Percentiles rank a stretch among this genome's conserved stretches.
These are phyloP conservation scores for Aspergillus udagawae DNA, from an alignment of 2,329 filamentous ascomycete species.

Conservation along the genomic window DNA sequence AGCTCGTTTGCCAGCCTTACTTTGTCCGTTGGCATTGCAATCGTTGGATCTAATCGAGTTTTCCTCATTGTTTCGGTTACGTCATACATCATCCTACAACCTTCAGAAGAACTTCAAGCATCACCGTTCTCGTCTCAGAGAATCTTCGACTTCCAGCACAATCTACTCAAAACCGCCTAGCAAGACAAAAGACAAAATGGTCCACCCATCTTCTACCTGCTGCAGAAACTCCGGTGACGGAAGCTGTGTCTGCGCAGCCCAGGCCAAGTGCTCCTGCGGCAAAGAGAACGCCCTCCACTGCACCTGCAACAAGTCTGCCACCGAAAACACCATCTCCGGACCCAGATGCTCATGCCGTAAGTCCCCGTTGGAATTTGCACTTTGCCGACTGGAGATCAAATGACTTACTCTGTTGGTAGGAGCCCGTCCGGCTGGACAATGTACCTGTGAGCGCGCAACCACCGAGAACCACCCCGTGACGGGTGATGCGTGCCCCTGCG, in stretches of 20 bases:
- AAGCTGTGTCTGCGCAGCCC: slow-evolving; percentile 55
- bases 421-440: slow-evolving; percentile 71
- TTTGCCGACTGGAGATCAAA: slow-evolving; percentile 3
- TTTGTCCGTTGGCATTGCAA: background rate
- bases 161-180: slow-evolving; percentile 1
- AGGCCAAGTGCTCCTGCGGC: slow-evolving; percentile 78
- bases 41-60: background rate
- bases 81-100: slow-evolving; percentile 2
- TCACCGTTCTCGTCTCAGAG: background rate
- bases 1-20: background rate
- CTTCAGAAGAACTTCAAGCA: background rate
- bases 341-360: slow-evolving; percentile 77
- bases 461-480: slow-evolving; percentile 63
- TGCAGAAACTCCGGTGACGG: slow-evolving; percentile 53
- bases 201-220: slow-evolving; percentile 51
- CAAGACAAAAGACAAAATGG: slow-evolving; percentile 31
- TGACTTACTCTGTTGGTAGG: slow-evolving; percentile 34
- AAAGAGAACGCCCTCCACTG: slow-evolving; percentile 83
- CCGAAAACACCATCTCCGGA: slow-evolving; percentile 71
- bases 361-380: slow-evolving; percentile 19
- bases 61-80: background rate
- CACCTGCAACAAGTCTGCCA: slow-evolving; percentile 70
- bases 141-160: background rate
- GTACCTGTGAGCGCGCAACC: slow-evolving; percentile 71
- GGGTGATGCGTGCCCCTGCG: slow-evolving; percentile 70